Conservation (phyloP, 805 yeast genomes). For the Hanseniaspora jakobsenii region DNA sequence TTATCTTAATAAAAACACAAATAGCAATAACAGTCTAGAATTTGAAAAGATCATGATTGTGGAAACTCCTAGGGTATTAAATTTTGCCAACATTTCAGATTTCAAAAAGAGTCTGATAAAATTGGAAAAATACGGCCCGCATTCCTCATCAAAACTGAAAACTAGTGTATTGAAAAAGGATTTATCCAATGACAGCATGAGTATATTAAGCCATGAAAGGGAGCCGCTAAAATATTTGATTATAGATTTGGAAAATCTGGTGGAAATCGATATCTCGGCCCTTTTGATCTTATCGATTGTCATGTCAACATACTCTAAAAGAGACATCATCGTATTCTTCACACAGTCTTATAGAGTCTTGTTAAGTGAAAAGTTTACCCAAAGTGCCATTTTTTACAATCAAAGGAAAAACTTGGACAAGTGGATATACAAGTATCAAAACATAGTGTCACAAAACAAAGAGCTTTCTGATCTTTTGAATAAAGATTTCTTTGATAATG, state of each 20-base stretch:
- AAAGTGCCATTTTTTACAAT: constrained; percentile 12
- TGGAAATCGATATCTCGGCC: constrained; percentile 15
- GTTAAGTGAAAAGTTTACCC: constrained; percentile 9
- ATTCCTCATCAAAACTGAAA: constrained; percentile 12
- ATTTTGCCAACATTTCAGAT: constrained; percentile 15
- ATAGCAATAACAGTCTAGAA: constrained; percentile 7
- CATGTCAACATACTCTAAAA: constrained; percentile 10
- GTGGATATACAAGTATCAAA: constrained; percentile 1
- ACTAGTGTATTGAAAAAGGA: not conserved
- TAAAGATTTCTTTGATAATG: constrained; percentile 9
- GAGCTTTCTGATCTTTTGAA: not conserved
- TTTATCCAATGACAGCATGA: not conserved
- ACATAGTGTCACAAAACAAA: not conserved
- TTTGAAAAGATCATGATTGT: constrained; percentile 16
- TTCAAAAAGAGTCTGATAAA: constrained; percentile 13
- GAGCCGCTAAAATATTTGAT: constrained; percentile 14
- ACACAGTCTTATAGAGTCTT: constrained; percentile 10
- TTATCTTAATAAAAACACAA: too few species aligned
- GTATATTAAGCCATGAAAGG: not conserved
- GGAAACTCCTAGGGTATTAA: constrained; percentile 14
- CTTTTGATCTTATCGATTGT: constrained; percentile 5
- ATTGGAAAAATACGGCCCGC: constrained; percentile 16
- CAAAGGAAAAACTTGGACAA: constrained; percentile 7
- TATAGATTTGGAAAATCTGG: constrained; percentile 13
- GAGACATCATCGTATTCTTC: constrained; percentile 15